A percentile compares a stretch with the other conserved stretches of the same genome.
Evolutionary conservation across 2,329 filamentous ascomycete genomes (phyloP).

Genomic region (Arthroderma sp.): DNA sequence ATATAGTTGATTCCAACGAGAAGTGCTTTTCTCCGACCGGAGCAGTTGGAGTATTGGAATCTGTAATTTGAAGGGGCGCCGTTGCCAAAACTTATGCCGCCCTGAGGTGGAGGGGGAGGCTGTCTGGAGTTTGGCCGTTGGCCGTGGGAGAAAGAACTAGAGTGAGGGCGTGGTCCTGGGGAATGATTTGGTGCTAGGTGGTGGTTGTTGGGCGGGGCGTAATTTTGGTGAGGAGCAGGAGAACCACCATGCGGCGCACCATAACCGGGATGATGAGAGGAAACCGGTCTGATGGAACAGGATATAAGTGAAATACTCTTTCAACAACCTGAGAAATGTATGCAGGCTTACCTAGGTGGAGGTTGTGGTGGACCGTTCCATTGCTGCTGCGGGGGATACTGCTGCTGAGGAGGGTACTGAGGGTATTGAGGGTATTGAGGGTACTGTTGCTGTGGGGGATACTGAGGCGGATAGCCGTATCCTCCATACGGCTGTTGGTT

Average conservation of each 20-base stretch:
- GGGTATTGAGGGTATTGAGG: background rate
- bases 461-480: background rate
- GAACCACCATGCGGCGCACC: too few species aligned
- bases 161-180: too few species aligned
- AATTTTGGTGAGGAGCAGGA: background rate
- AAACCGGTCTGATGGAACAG: too few species aligned
- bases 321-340: too few species aligned
- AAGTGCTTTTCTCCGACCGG: background rate
- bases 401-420: background rate
- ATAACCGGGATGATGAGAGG: too few species aligned
- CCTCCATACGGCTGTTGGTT: background rate
- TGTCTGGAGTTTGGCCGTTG: too few species aligned
- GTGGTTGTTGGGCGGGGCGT: background rate
- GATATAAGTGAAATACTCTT: too few species aligned
- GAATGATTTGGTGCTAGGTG: background rate
- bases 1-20: slow-evolving; percentile 3
- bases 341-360: background rate
- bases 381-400: background rate
- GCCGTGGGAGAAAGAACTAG: too few species aligned
- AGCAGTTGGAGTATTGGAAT: slow-evolving; percentile 3
- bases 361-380: background rate
- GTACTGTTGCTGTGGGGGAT: background rate
- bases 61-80: background rate
- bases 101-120: slow-evolving; percentile 1
- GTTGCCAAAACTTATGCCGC: background rate